phyloP scores from a whole-genome alignment of 176 grass and related monocot genomes.

The Cenchrus americanus region DNA sequence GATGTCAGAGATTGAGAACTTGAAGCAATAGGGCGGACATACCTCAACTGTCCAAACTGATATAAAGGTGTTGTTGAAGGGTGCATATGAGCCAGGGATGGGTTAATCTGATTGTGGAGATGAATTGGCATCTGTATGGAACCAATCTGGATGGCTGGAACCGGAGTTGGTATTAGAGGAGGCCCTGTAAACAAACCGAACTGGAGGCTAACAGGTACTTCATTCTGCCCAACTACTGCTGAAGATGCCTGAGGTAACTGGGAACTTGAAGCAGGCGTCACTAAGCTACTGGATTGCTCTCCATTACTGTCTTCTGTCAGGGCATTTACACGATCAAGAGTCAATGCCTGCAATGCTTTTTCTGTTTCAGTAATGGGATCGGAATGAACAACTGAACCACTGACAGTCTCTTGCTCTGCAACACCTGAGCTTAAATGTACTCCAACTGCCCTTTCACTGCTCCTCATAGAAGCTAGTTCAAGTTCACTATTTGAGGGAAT shows the following conservation, averaged over 20 bases:
- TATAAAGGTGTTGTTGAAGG: constrained; percentile 73
- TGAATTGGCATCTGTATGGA: constrained; percentile 99
- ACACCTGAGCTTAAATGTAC: constrained; percentile 33
- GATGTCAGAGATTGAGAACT: constrained; percentile 44
- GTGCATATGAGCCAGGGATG: constrained; percentile 60
- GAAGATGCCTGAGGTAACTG: constrained; percentile 52
- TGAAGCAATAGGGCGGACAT: constrained; percentile 65
- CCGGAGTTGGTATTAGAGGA: constrained; percentile 85
- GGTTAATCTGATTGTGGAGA: constrained; percentile 73
- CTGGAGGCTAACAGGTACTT: constrained; percentile 75
- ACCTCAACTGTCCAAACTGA: constrained; percentile 91
- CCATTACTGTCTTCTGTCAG: constrained; percentile 39
- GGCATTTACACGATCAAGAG: constrained; percentile 59
- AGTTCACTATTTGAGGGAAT: constrained; percentile 64
- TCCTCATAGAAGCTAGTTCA: constrained; percentile 64
- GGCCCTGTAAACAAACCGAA: constrained; percentile 96
- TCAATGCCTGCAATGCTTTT: constrained; percentile 60
- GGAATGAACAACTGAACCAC: constrained; percentile 45
- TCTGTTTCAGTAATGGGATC: constrained; percentile 62
- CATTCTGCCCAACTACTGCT: constrained; percentile 50
- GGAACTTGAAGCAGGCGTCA: constrained; percentile 52
- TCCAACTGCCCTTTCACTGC: constrained; percentile 51
- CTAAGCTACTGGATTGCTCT: constrained; percentile 44
- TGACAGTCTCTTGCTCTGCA: constrained; percentile 47
- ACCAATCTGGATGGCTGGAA: constrained; percentile 98